These are phyloP conservation scores for Neohortaea acidophila DNA, from an alignment of 495 filamentous ascomycete genomes.

Conservation along the genomic window DNA sequence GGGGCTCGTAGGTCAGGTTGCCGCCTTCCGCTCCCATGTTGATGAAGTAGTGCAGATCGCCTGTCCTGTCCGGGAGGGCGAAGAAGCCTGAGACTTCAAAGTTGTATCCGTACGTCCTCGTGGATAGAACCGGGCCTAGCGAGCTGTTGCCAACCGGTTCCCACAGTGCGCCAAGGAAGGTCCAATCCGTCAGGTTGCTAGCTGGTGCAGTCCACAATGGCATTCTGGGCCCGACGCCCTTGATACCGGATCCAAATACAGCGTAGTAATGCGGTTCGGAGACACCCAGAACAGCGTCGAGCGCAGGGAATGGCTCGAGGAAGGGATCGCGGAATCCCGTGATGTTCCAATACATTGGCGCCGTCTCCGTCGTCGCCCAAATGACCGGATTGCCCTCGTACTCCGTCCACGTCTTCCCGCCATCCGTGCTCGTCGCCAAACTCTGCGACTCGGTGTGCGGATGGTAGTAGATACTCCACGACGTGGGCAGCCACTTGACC, in stretches of 20 bases:
- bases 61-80: slow-evolving; percentile 28
- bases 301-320: slow-evolving; percentile 17
- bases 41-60: slow-evolving; percentile 31
- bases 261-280: slow-evolving; percentile 31
- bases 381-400: slow-evolving; percentile 1
- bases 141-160: slow-evolving; percentile 29
- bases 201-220: slow-evolving; percentile 39
- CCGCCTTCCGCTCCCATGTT: slow-evolving; percentile 34
- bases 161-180: slow-evolving; percentile 35
- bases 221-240: slow-evolving; percentile 32
- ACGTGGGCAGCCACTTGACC: slow-evolving; percentile 1
- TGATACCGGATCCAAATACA: slow-evolving; percentile 39
- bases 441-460: background rate
- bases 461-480: background rate
- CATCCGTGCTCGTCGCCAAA: background rate
- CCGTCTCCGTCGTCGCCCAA: slow-evolving; percentile 4
- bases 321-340: slow-evolving; percentile 6
- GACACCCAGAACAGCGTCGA: slow-evolving; percentile 26
- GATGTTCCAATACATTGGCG: slow-evolving; percentile 1
- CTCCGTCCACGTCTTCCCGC: slow-evolving; percentile 1
- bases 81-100: slow-evolving; percentile 43
- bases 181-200: slow-evolving; percentile 35
- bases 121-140: slow-evolving; percentile 26
- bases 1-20: slow-evolving; percentile 23
- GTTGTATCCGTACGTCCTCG: slow-evolving; percentile 39